These are phyloP conservation scores for Aspergillus panamensis DNA, from an alignment of 495 filamentous ascomycete species.

Conservation along the genomic window DNA sequence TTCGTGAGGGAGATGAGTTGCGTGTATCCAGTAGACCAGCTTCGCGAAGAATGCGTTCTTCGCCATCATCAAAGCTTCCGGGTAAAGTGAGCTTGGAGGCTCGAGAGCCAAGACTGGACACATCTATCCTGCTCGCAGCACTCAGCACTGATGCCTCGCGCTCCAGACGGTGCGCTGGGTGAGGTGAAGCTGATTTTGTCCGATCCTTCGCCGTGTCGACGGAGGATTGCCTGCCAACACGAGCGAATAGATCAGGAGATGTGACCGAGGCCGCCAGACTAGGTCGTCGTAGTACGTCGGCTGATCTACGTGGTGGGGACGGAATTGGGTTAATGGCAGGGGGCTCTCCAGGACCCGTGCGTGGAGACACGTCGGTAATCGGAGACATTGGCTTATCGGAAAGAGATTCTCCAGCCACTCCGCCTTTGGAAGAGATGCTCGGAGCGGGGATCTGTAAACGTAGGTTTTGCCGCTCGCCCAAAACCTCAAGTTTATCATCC, in stretches of 20 bases:
- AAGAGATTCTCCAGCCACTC: background rate
- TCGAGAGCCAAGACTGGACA: slow-evolving; percentile 35
- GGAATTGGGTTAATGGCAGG: slow-evolving; percentile 15
- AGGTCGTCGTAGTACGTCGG: slow-evolving; percentile 32
- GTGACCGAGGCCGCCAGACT: slow-evolving; percentile 36
- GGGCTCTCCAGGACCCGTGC: slow-evolving; percentile 1
- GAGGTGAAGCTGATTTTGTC: slow-evolving; percentile 29
- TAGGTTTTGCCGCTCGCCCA: slow-evolving; percentile 21
- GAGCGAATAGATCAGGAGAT: slow-evolving; percentile 28
- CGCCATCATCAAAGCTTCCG: slow-evolving; percentile 41
- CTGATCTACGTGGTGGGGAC: slow-evolving; percentile 21
- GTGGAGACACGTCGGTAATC: slow-evolving; percentile 7
- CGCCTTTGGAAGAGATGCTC: slow-evolving; percentile 1
- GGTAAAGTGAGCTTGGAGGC: slow-evolving; percentile 40
- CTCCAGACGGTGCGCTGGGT: slow-evolving; percentile 26
- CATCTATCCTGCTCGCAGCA: slow-evolving; percentile 37
- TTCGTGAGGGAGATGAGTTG: slow-evolving; percentile 33
- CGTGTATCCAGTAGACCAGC: slow-evolving; percentile 44
- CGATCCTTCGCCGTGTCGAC: slow-evolving; percentile 28
- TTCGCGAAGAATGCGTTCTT: slow-evolving; percentile 50
- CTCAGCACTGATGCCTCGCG: slow-evolving; percentile 42
- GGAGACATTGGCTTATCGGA: slow-evolving; percentile 19
- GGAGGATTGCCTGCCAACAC: slow-evolving; percentile 32
- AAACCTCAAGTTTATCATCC: slow-evolving; percentile 20
- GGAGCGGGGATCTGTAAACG: slow-evolving; percentile 22